Base-by-base conservation (phyloP, 768 basidiomycete species). In the Termitomyces sp. region DNA sequence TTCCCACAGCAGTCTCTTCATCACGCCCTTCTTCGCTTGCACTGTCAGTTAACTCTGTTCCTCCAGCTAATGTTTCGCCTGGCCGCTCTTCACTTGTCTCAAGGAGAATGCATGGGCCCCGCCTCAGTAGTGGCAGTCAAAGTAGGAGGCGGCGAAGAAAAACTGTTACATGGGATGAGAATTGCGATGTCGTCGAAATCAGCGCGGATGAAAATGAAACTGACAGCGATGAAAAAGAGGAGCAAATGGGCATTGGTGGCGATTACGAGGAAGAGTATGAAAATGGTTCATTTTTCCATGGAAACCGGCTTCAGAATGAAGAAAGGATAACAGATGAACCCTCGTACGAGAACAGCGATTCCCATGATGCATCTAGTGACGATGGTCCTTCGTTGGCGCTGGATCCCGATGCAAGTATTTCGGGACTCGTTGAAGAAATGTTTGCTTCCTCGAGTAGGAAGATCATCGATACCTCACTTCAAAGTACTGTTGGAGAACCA, bases 151-250 rank as follows among this genome's bases (percentile, higher is more conserved):
- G 82, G 63, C 78, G 83, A 30, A 71, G 88, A 60, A 93, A 92
- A 69, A 92, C 83, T 0, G 92, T 94, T 28, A 88, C 83, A 1
- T 94, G 89, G 58, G 80, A 87, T 67, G 87, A 90, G 61, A 79
- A 83, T 12, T 90, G 88, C 62, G 91, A 94, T 60, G 90, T 94
- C 12, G 70, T 92, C 32, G 90, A 92, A 66, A 92, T 90, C 66
- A 86, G 90, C 57, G 73, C 79, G 13, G 80, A 88, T 52, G 77
- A 75, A 49, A 62, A 64, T 20, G 63, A 68, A 18, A 49, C 68
- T 13, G 70, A 69, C 7, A 68, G 69, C 22, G 69, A 68, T n/a
- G 69, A 65, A 9, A 72, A 65, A 20, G 70, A 67, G 44, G 60
- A 70, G 32, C 66, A 64, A 18, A 62, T 66, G 38, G 63, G 62